Percentiles rank a stretch among this genome's conserved stretches.
phyloP scores from a whole-genome alignment of 352 stramenopile genomes.

The Pythium grandisporangium region DNA sequence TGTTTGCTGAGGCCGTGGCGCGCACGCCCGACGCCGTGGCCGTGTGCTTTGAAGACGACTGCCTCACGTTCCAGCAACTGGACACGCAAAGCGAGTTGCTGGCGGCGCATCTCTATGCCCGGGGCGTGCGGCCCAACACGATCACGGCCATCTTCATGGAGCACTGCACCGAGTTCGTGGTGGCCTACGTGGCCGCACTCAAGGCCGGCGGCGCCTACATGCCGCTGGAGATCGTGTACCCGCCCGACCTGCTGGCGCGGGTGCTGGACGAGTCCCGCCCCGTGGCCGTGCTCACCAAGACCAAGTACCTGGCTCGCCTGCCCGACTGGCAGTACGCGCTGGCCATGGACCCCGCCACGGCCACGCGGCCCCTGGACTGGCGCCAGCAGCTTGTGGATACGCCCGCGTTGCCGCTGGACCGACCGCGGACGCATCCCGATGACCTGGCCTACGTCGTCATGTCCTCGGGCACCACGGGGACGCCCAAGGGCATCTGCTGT shows the following conservation, averaged over 20 bases:
- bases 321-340: conserved; percentile 59
- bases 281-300: conserved; percentile 83
- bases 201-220: conserved; percentile 90
- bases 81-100: conserved; percentile 60
- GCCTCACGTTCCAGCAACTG: conserved; percentile 58
- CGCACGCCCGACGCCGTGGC: conserved; percentile 55
- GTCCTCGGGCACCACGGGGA: conserved; percentile 87
- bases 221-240: conserved; percentile 85
- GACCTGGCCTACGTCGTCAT: conserved; percentile 91
- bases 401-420: conserved; percentile 37
- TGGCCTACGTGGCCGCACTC: conserved; percentile 86
- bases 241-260: conserved; percentile 80
- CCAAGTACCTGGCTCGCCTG: conserved; percentile 47
- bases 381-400: conserved; percentile 19
- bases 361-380: no score
- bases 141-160: conserved; percentile 88
- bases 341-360: conserved; percentile 58
- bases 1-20: conserved; percentile 64
- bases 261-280: conserved; percentile 86
- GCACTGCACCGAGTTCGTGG: conserved; percentile 87
- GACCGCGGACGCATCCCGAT: conserved; percentile 67
- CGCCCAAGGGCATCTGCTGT: conserved; percentile 92
- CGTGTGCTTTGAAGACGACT: conserved; percentile 59
- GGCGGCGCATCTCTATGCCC: conserved; percentile 50
- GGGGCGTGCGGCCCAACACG: conserved; percentile 52